Percentiles rank a stretch among this genome's conserved stretches.
phyloP scores from a whole-genome alignment of 768 basidiomycete genomes.

The Fomitopsis pulvina region DNA sequence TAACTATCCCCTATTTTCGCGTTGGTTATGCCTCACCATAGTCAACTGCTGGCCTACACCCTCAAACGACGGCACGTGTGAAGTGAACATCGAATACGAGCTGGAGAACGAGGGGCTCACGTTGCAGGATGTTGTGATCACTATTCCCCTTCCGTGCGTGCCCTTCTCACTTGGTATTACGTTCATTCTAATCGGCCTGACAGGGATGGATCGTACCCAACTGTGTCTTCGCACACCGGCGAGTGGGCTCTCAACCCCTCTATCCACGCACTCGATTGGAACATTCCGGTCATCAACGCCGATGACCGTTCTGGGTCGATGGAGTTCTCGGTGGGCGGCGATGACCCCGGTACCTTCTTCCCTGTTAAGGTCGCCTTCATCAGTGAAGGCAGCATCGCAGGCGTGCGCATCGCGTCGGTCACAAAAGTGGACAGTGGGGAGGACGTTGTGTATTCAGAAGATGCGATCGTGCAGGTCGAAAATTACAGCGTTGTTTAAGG shows the following conservation, averaged over 20 bases:
- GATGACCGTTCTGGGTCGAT: conserved; percentile 74
- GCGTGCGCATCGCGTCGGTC: conserved; percentile 58
- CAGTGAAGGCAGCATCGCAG: conserved; percentile 74
- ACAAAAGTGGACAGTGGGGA: conserved; percentile 44
- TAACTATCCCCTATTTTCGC: not conserved
- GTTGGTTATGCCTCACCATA: conserved; percentile 22
- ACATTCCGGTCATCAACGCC: conserved; percentile 58
- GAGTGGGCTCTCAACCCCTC: conserved; percentile 80
- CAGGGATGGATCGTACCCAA: conserved; percentile 80
- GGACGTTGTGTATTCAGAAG: conserved; percentile 47
- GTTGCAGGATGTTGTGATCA: conserved; percentile 80
- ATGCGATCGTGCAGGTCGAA: conserved; percentile 42
- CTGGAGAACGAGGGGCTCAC: conserved; percentile 79
- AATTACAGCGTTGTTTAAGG: conserved; percentile 38
- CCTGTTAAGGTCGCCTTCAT: conserved; percentile 83
- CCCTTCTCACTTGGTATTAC: not conserved
- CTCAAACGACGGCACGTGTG: conserved; percentile 85
- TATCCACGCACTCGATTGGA: conserved; percentile 83
- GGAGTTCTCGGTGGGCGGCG: conserved; percentile 84
- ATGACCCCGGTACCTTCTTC: conserved; percentile 84
- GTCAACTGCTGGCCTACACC: conserved; percentile 98
- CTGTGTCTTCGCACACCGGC: conserved; percentile 68
- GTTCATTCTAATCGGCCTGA: conserved; percentile 5
- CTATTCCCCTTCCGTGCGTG: conserved; percentile 89
- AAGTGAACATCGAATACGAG: conserved; percentile 96